These are phyloP conservation scores for Thielaviopsis euricoi DNA, from an alignment of 2,329 filamentous ascomycete species.

Conservation along the genomic window DNA sequence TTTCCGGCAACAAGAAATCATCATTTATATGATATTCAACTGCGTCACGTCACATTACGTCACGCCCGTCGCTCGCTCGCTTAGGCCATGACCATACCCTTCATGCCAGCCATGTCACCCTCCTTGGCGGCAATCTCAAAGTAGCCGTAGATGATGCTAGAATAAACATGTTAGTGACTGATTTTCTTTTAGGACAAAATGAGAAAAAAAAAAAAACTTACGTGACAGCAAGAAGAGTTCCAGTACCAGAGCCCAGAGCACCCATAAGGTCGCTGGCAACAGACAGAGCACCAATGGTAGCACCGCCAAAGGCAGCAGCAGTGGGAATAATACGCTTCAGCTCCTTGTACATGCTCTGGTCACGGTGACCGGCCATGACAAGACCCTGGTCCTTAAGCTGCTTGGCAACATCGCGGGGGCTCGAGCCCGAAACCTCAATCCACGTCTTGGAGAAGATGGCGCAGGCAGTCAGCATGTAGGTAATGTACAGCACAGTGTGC, in stretches of 20 bases:
- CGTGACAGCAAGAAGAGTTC: constrained; percentile 96
- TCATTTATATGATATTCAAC: neutral
- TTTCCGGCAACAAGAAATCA: neutral
- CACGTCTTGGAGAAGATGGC: constrained; percentile 99
- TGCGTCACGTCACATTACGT: neutral
- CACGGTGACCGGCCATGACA: constrained; percentile 97
- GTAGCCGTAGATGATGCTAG: constrained; percentile 95
- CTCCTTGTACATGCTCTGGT: constrained; percentile 99
- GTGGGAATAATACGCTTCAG: constrained; percentile 98
- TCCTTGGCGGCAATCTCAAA: constrained; percentile 99
- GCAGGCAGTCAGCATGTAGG: constrained; percentile 95
- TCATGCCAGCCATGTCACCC: constrained; percentile 76
- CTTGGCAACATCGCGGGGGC: constrained; percentile 95
- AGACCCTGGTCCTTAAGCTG: constrained; percentile 99
- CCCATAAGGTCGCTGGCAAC: constrained; percentile 91
- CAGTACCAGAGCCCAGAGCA: constrained; percentile 87
- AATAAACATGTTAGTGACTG: constrained; percentile 18
- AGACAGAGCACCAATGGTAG: constrained; percentile 94
- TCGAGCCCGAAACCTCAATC: constrained; percentile 98
- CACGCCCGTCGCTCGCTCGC: too few species aligned
- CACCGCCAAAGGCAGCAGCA: constrained; percentile 93
- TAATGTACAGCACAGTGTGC: constrained; percentile 87
- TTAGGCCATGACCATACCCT: constrained; percentile 57
- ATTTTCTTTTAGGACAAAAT: neutral
- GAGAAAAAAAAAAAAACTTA: constrained; percentile 36